phyloP scores from a whole-genome alignment of 257 asterid species.

The Echium plantagineum region DNA sequence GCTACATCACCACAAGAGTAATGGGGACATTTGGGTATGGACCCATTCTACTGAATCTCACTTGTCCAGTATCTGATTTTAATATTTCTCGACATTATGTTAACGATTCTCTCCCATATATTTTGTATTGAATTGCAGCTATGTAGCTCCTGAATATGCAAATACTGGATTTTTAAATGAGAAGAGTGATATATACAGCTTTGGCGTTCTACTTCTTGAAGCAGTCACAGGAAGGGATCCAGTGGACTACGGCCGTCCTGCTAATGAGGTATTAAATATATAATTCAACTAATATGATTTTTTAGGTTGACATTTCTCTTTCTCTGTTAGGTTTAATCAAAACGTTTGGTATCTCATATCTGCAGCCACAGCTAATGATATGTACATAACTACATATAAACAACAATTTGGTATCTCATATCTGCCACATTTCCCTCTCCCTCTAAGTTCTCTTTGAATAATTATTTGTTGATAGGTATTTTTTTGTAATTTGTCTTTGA shows the following conservation, averaged over 20 bases:
- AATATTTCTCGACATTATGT: not conserved
- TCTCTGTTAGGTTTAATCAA: not conserved
- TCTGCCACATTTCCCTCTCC: no score
- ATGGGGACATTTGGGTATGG: constrained; percentile 98
- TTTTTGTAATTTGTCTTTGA: no score
- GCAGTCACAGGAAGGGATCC: constrained; percentile 93
- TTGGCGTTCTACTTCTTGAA: constrained; percentile 87
- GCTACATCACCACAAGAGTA: constrained; percentile 91
- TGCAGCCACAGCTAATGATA: no score
- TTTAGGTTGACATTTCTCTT: not conserved
- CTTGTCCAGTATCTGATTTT: not conserved
- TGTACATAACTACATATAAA: no score
- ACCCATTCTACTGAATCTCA: not conserved
- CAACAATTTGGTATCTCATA: no score
- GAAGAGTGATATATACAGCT: constrained; percentile 88
- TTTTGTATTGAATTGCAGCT: constrained; percentile 35
- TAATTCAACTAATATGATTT: not conserved
- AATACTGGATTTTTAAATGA: constrained; percentile 86
- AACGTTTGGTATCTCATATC: no score
- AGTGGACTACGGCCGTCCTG: constrained; percentile 86
- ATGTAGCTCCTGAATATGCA: constrained; percentile 98
- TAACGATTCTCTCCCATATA: not conserved
- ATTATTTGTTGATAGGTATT: no score
- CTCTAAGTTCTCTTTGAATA: no score
- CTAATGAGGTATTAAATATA: constrained; percentile 47